Evolutionary conservation across 2,329 filamentous ascomycete species (phyloP).

Genomic region (Rutstroemia sp.): DNA sequence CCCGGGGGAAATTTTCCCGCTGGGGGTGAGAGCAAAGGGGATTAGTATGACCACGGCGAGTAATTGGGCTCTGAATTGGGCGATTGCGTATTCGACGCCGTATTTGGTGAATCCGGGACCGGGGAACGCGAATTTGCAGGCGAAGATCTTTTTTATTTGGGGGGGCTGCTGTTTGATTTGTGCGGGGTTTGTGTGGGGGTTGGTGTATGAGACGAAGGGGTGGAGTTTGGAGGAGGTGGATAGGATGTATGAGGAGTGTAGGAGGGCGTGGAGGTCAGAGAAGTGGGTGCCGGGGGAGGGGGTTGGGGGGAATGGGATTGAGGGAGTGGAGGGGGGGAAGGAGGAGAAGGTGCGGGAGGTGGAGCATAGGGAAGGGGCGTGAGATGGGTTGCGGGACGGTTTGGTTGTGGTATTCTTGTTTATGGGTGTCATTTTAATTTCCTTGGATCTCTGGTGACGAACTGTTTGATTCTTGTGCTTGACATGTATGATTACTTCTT

Average conservation of each 20-base stretch:
- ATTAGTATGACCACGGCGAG: conserved; percentile 77
- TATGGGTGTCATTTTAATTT: too few relatives aligned
- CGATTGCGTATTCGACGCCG: conserved; percentile 60
- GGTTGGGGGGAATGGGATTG: background rate
- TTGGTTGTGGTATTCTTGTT: too few relatives aligned
- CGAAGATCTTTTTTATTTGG: conserved; percentile 45
- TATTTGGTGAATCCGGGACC: conserved; percentile 52
- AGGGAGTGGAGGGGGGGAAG: background rate
- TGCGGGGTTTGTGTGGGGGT: conserved; percentile 46
- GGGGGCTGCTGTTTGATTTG: conserved; percentile 46
- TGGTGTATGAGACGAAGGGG: conserved; percentile 62
- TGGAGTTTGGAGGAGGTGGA: conserved; percentile 66
- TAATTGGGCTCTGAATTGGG: conserved; percentile 85
- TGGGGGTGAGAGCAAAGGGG: conserved; percentile 59
- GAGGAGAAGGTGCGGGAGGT: background rate
- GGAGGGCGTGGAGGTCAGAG: background rate
- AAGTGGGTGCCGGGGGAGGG: conserved; percentile 1
- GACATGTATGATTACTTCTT: too few relatives aligned
- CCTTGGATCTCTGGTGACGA: background rate
- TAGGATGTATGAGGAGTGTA: conserved; percentile 40
- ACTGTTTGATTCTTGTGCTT: too few relatives aligned
- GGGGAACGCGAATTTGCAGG: conserved; percentile 25
- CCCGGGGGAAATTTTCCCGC: conserved; percentile 82
- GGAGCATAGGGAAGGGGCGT: background rate
- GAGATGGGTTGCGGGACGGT: too few relatives aligned